phyloP scores from a whole-genome alignment of 345 rosid genomes.

The Brassica carinata region DNA sequence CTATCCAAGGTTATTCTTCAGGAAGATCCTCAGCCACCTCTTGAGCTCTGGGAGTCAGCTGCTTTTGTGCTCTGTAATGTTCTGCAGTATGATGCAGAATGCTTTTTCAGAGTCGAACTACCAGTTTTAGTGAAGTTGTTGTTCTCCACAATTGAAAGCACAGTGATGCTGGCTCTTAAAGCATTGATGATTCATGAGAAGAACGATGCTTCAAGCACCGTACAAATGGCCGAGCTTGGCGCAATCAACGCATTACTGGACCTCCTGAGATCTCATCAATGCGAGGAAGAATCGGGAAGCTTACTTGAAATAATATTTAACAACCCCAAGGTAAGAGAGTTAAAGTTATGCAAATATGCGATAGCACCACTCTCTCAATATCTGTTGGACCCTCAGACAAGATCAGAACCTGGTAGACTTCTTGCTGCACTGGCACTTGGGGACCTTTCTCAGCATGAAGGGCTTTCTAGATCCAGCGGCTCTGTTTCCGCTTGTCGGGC shows the following conservation, averaged over 20 bases:
- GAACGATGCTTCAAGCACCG: slow-evolving; percentile 66
- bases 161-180: slow-evolving; percentile 65
- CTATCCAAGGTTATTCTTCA: slow-evolving; percentile 83
- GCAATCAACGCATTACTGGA: slow-evolving; percentile 72
- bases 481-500: slow-evolving; percentile 90
- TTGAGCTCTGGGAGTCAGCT: slow-evolving; percentile 83
- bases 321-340: slow-evolving; percentile 78
- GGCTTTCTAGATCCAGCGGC: slow-evolving; percentile 80
- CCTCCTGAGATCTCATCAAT: slow-evolving; percentile 77
- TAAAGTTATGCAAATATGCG: slow-evolving; percentile 79
- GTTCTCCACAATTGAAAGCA: slow-evolving; percentile 69
- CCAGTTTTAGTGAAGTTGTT: slow-evolving; percentile 79
- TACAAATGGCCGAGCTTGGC: slow-evolving; percentile 85
- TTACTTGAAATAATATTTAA: slow-evolving; percentile 86
- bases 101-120: slow-evolving; percentile 72
- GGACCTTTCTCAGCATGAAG: slow-evolving; percentile 84
- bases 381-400: slow-evolving; percentile 86
- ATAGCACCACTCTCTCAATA: slow-evolving; percentile 86
- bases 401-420: slow-evolving; percentile 76
- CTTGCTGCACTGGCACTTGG: slow-evolving; percentile 90
- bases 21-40: slow-evolving; percentile 85
- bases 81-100: slow-evolving; percentile 55
- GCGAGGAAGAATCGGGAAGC: slow-evolving; percentile 84
- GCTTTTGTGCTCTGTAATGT: slow-evolving; percentile 76
- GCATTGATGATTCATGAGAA: slow-evolving; percentile 70